phyloP scores from a whole-genome alignment of 306 rosid genomes.

The Hylodesmum podocarpum region DNA sequence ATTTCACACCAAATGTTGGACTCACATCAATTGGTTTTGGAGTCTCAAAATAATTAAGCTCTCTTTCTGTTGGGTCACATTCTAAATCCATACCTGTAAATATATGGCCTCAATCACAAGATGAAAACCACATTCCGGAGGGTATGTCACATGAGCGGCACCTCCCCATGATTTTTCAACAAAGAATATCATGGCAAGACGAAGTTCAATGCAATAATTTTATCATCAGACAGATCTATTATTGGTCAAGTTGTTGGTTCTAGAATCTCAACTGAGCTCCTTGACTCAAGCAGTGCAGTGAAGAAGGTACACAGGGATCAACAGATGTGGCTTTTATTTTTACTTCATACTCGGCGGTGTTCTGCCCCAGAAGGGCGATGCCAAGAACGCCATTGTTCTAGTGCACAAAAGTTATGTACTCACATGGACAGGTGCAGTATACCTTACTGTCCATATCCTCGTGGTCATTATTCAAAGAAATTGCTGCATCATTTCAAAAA shows the following conservation, averaged over 20 bases:
- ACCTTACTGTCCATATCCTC: slow-evolving; percentile 52
- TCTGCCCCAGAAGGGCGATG: slow-evolving; percentile 83
- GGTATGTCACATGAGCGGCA: slow-evolving; percentile 46
- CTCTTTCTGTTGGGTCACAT: slow-evolving; percentile 65
- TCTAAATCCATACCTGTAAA: slow-evolving; percentile 49
- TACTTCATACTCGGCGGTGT: slow-evolving; percentile 85
- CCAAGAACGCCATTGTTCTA: slow-evolving; percentile 55
- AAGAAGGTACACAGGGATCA: slow-evolving; percentile 59
- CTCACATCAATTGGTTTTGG: slow-evolving; percentile 53
- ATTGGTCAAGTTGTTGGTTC: slow-evolving; percentile 56
- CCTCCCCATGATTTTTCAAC: slow-evolving; percentile 42
- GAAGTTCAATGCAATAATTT: slow-evolving; percentile 89
- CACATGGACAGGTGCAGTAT: slow-evolving; percentile 66
- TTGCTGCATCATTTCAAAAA: slow-evolving; percentile 67
- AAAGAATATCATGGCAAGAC: slow-evolving; percentile 62
- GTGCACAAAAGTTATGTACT: slow-evolving; percentile 68
- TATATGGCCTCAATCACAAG: slow-evolving; percentile 48
- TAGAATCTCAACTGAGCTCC: slow-evolving; percentile 47
- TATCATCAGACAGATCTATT: slow-evolving; percentile 70
- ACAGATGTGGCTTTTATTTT: slow-evolving; percentile 91
- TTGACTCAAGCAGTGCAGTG: slow-evolving; percentile 34
- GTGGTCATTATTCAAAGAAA: slow-evolving; percentile 67
- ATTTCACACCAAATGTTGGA: slow-evolving; percentile 65
- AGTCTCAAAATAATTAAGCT: slow-evolving; percentile 66
- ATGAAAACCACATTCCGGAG: slow-evolving; percentile 31